These are phyloP conservation scores for Xylaria sp. DNA, from an alignment of 2,329 filamentous ascomycete species.

Conservation along the genomic window DNA sequence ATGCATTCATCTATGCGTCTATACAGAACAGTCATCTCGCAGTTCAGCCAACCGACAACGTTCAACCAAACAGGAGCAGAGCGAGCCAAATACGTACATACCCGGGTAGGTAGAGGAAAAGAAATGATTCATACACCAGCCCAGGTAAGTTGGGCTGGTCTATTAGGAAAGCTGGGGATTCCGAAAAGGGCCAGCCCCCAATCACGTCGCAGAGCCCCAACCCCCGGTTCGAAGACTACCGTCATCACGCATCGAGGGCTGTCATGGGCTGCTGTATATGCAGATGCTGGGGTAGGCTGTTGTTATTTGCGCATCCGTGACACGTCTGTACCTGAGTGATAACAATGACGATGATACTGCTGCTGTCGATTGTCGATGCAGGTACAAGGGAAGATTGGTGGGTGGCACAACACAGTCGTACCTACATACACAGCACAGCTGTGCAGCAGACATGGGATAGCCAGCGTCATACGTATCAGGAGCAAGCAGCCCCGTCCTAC, in stretches of 20 bases:
- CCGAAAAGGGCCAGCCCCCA: background rate
- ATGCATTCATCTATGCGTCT: background rate
- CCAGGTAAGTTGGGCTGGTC: background rate
- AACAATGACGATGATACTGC: background rate
- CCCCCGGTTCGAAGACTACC: background rate
- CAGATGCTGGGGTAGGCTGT: background rate
- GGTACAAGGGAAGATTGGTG: constrained; percentile 3
- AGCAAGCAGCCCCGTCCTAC: constrained; percentile 20
- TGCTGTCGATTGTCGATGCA: constrained; percentile 13
- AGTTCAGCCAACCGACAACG: constrained; percentile 15
- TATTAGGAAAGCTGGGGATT: background rate
- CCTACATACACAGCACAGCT: constrained; percentile 8
- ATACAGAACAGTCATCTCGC: background rate
- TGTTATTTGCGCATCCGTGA: constrained; percentile 3
- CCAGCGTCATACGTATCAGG: constrained; percentile 8
- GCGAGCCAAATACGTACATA: too few relatives aligned
- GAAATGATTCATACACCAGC: constrained; percentile 1
- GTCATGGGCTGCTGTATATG: background rate
- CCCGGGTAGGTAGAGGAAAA: background rate
- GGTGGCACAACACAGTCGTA: constrained; percentile 22
- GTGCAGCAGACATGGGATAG: background rate
- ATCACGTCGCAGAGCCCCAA: constrained; percentile 1
- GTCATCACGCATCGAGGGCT: constrained; percentile 1
- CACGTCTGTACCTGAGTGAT: constrained; percentile 7
- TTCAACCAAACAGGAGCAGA: constrained; percentile 12